Conservation (phyloP, 2,329 filamentous ascomycete species). For the Phialophora macrospora region DNA sequence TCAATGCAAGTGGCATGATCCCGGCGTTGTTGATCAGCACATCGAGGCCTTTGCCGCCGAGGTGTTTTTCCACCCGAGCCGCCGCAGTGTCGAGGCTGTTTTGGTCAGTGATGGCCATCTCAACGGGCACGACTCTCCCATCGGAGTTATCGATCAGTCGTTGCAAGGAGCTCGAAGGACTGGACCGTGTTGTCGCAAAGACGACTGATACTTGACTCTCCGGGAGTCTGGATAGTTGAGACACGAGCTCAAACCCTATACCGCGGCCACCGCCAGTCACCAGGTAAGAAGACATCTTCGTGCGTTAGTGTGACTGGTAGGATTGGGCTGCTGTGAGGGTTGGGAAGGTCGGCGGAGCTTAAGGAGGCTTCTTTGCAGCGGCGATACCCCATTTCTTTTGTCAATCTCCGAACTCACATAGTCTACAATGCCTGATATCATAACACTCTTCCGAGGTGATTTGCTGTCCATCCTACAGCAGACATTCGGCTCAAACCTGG, state of each 20-base stretch:
- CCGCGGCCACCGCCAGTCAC: constrained; percentile 42
- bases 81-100: constrained; percentile 46
- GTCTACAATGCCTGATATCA: no score
- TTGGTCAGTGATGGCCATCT: constrained; percentile 47
- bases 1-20: constrained; percentile 35
- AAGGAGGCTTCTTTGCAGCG: no score
- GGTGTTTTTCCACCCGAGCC: constrained; percentile 42
- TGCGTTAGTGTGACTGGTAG: not conserved
- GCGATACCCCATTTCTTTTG: no score
- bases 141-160: constrained; percentile 45
- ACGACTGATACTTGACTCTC: constrained; percentile 45
- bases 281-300: constrained; percentile 47
- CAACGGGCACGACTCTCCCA: constrained; percentile 47
- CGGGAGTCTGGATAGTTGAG: constrained; percentile 43
- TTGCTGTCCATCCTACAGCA: no score
- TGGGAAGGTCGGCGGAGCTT: not conserved
- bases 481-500: no score
- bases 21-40: constrained; percentile 56
- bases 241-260: constrained; percentile 45
- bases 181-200: constrained; percentile 50
- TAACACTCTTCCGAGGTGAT: no score
- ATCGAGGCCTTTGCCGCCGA: constrained; percentile 51
- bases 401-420: no score
- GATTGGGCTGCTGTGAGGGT: not conserved
- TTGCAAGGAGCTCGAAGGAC: constrained; percentile 42